Base-by-base conservation (phyloP, 805 yeast genomes). In the Komagataella populi region DNA sequence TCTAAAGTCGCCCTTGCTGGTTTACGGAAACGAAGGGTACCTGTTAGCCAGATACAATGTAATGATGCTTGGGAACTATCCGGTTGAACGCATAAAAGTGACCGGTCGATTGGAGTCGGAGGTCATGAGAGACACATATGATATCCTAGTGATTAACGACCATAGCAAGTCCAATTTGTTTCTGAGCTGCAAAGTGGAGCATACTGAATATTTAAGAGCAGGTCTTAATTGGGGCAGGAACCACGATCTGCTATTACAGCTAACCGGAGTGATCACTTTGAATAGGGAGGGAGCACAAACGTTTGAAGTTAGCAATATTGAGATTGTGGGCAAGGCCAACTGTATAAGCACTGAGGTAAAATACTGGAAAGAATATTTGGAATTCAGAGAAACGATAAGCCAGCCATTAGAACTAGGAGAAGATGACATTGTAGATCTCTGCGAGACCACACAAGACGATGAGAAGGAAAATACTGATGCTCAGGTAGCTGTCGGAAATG, bases 61-160 rank as follows among this genome's bases (percentile, higher is more conserved):
- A 4, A 52, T 66, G 3, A 55, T 76, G 59, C 58, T 65, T 44
- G 58, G 60, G 1, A 76, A 76, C 53, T 73, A 74, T 58, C 81
- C 81, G 0, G 49, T 76, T 1, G 55, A 59, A 17, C 56, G 56
- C 18, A 56, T 76, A 0, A 54, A 56, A 12, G 52, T 76, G 0
- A 48, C 61, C 43, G 81, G 80, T 0, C 57, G 60, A 14, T 58
- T 74, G 3, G 54, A 62, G 2, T 67, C 68, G 24, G 69, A 64
- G 62, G 62, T 53, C 54, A 53, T 51, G 51, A 63, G 47, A 46
- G 60, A 53, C 23, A 51, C 20, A 24, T 50, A 18, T 6, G 50
- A 23, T 23, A 14, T 23, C 12, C 30, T 20, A 45, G 47, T 45
- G 30, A 23, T 20, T 20, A 23, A 45, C 47, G 47, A 23, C 17